These are phyloP conservation scores for Nigrograna mackinnonii DNA, from an alignment of 2,329 filamentous ascomycete genomes.

Conservation along the genomic window DNA sequence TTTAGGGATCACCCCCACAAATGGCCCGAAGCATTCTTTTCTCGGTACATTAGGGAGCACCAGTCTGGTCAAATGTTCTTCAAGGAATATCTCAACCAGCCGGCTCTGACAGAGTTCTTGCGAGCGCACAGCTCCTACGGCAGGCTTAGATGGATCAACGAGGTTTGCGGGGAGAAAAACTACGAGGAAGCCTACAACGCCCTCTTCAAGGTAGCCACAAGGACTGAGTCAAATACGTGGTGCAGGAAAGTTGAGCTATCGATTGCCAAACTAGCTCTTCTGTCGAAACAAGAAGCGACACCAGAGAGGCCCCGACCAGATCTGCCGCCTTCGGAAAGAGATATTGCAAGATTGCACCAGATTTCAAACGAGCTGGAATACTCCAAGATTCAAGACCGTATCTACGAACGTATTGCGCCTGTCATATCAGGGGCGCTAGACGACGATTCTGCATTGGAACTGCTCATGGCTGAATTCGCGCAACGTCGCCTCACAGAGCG, in stretches of 20 bases:
- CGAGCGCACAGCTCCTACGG: slow-evolving; percentile 71
- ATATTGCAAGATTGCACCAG: slow-evolving; percentile 9
- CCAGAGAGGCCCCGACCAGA: slow-evolving; percentile 43
- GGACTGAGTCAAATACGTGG: slow-evolving; percentile 81
- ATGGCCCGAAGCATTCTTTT: slow-evolving; percentile 79
- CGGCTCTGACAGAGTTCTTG: slow-evolving; percentile 77
- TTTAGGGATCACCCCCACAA: slow-evolving; percentile 68
- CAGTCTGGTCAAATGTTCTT: slow-evolving; percentile 59
- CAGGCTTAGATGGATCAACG: slow-evolving; percentile 93
- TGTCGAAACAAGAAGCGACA: slow-evolving; percentile 58
- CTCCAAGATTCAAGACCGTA: slow-evolving; percentile 76
- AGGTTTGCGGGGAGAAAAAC: slow-evolving; percentile 76
- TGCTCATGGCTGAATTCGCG: slow-evolving; percentile 71
- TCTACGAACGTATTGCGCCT: slow-evolving; percentile 72
- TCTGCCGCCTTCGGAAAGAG: no score
- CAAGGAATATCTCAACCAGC: slow-evolving; percentile 68
- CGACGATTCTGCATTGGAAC: slow-evolving; percentile 73
- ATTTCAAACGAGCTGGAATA: slow-evolving; percentile 65
- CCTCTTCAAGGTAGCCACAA: slow-evolving; percentile 70
- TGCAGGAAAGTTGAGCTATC: slow-evolving; percentile 92
- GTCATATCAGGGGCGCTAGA: slow-evolving; percentile 76
- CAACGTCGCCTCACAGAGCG: slow-evolving; percentile 58
- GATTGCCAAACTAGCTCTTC: slow-evolving; percentile 74
- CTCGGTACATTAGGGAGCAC: slow-evolving; percentile 68
- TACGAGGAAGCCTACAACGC: slow-evolving; percentile 73